Evolutionary conservation across 768 basidiomycete genomes (phyloP).

Genomic region (Rubroboletus satanas): DNA sequence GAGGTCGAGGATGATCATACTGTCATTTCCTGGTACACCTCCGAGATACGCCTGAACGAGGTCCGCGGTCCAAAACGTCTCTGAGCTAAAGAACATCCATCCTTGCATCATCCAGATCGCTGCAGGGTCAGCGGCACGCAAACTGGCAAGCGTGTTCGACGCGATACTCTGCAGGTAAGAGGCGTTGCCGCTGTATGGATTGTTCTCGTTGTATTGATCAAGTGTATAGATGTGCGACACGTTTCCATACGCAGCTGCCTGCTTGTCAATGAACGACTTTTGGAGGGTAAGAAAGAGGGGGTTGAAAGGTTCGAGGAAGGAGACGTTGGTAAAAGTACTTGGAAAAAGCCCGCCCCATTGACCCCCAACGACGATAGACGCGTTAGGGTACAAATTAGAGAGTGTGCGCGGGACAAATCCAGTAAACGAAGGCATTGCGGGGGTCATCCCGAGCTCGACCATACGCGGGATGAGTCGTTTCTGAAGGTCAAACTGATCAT

Average conservation of each 20-base stretch:
- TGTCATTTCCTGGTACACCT: conserved; percentile 35
- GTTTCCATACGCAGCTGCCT: conserved; percentile 35
- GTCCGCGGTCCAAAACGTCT: conserved; percentile 39
- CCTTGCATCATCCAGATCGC: conserved; percentile 43
- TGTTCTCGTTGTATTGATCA: conserved; percentile 43
- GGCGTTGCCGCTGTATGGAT: conserved; percentile 32
- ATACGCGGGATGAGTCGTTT: conserved; percentile 36
- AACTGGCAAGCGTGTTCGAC: conserved; percentile 33
- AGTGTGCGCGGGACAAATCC: conserved; percentile 39
- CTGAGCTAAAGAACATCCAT: conserved; percentile 38
- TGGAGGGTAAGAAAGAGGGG: conserved; percentile 37
- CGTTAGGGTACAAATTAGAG: conserved; percentile 30
- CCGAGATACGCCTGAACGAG: conserved; percentile 39
- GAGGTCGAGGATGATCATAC: conserved; percentile 42
- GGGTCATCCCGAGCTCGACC: conserved; percentile 42
- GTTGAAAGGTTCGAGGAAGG: conserved; percentile 41
- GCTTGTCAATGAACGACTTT: conserved; percentile 37
- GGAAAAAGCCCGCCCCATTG: conserved; percentile 35
- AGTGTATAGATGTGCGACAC: conserved; percentile 42
- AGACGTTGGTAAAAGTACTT: conserved; percentile 30
- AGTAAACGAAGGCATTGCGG: conserved; percentile 39
- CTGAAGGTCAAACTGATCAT: conserved; percentile 37
- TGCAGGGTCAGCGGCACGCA: conserved; percentile 38
- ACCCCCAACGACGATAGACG: conserved; percentile 34
- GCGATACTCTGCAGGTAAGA: conserved; percentile 34